phyloP scores from a whole-genome alignment of 1,284 basidiomycete genomes.

The Mycocalia duriaeana region DNA sequence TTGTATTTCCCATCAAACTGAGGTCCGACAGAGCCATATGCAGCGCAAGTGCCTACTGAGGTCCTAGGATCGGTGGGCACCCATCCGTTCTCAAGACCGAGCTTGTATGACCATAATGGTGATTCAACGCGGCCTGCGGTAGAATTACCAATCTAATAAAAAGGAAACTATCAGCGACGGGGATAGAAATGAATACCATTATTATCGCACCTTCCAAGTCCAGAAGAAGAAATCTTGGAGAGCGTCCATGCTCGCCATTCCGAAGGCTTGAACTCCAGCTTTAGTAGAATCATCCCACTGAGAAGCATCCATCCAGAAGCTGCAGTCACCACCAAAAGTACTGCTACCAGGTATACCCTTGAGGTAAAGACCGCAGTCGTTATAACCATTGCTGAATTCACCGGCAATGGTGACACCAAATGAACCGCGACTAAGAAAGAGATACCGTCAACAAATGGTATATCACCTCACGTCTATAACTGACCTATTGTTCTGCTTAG shows the following conservation, averaged over 20 bases:
- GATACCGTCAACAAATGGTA: constrained; percentile 1
- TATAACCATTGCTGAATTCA: constrained; percentile 63
- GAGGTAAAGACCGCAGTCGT: constrained; percentile 67
- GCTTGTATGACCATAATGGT: constrained; percentile 79
- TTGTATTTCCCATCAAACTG: constrained; percentile 56
- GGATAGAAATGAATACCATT: not conserved
- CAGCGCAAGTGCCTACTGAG: constrained; percentile 61
- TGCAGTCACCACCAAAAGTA: constrained; percentile 50
- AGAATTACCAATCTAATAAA: constrained; percentile 61
- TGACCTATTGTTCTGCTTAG: constrained; percentile 42
- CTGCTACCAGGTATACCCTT: constrained; percentile 45
- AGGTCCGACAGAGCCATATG: constrained; percentile 39
- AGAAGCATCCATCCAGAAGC: constrained; percentile 53
- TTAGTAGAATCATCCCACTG: constrained; percentile 57
- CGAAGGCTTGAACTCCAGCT: constrained; percentile 51
- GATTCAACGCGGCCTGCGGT: constrained; percentile 54
- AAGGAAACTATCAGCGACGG: not conserved
- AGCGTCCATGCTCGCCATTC: constrained; percentile 53
- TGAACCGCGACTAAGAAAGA: constrained; percentile 25
- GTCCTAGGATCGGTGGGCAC: constrained; percentile 75
- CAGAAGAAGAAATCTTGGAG: constrained; percentile 60
- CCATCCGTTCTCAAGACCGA: constrained; percentile 77
- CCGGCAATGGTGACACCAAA: constrained; percentile 71
- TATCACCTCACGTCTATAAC: constrained; percentile 5
- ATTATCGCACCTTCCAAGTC: constrained; percentile 58